phyloP scores from a whole-genome alignment of 2,329 filamentous ascomycete species.

The Myriangium duriaei region DNA sequence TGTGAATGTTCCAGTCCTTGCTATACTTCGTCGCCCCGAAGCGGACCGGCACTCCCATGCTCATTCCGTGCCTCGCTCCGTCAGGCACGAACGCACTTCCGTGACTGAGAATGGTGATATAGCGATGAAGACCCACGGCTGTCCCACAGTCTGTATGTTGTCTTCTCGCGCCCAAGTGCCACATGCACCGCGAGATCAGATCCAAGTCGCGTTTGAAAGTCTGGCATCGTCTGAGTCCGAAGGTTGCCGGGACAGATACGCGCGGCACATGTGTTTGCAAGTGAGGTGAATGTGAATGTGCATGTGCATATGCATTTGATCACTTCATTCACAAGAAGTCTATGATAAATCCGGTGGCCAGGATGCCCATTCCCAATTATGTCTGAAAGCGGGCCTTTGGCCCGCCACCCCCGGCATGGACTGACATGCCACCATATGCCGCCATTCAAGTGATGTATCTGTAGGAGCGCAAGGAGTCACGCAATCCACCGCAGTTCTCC shows the following conservation, averaged over 20 bases:
- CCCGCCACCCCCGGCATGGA: too few species aligned
- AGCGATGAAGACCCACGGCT: neutral
- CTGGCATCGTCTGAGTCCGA: constrained; percentile 4
- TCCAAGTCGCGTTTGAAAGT: constrained; percentile 7
- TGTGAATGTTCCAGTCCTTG: neutral
- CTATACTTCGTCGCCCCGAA: neutral
- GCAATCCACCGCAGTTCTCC: neutral
- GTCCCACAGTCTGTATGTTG: neutral
- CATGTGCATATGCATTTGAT: too few species aligned
- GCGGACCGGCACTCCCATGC: constrained; percentile 5
- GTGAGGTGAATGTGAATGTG: too few species aligned
- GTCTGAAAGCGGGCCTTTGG: too few species aligned
- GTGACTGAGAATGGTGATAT: constrained; percentile 3
- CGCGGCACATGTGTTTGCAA: constrained; percentile 2
- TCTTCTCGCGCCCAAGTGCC: neutral
- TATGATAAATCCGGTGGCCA: too few species aligned
- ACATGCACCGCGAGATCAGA: constrained; percentile 5
- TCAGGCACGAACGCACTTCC: neutral
- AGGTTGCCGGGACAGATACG: constrained; percentile 8
- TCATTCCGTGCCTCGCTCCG: constrained; percentile 1
- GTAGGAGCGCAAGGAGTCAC: neutral
- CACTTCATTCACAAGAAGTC: too few species aligned
- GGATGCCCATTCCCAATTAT: too few species aligned
- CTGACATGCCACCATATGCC: too few species aligned
- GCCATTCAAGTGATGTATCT: too few species aligned